Base-by-base conservation (phyloP, 345 rosid genomes). In the Acer saccharum region DNA sequence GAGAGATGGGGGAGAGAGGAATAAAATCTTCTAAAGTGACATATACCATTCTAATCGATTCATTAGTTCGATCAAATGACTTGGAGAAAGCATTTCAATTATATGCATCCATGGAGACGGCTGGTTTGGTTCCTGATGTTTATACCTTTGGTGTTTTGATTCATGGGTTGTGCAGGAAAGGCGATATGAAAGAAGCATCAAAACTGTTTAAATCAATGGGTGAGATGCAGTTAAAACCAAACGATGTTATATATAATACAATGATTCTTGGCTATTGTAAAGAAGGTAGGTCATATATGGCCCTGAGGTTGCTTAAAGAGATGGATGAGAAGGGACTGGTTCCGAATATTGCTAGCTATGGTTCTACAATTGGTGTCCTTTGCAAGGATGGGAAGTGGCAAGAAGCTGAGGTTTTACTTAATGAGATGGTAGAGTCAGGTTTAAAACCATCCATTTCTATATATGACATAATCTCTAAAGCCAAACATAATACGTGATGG, bases 1-100 rank as follows among this genome's bases (percentile, higher is more conserved):
- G 82, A 86, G 93, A 95, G 84, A 93, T 91, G 97, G 90, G 87
- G 82, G 95, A 89, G 70, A 90, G 97, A 88, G 92, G 91, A 58
- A 77, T 93, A 68, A 81, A 81, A 63, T 89, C 97, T 68, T 90
- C 93, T 10, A 80, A 83, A 81, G 93, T 88, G 68, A 93, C 98
- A 16, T 93, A 88, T 48, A 91, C 98, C 0, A 88, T 90, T 46
- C 62, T 89, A 27, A 89, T 90, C 11, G 84, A 91, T 74, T 87
- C 90, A 0, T 87, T 82, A 72, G 80, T 85, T 71, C 83, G 84
- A 54, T 77, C 80, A 0, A 87, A 80, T 23, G 77, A 89, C 75
- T 84, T 87, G 80, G 93, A 95, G 82, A 93, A 66, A 80, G 98
- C 95, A 20, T 81, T 86, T 25, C 79, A 91, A 35, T 50, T 89